Conservation (phyloP, 192 early-diverging fungal species). For the Dissophora globulifera region DNA sequence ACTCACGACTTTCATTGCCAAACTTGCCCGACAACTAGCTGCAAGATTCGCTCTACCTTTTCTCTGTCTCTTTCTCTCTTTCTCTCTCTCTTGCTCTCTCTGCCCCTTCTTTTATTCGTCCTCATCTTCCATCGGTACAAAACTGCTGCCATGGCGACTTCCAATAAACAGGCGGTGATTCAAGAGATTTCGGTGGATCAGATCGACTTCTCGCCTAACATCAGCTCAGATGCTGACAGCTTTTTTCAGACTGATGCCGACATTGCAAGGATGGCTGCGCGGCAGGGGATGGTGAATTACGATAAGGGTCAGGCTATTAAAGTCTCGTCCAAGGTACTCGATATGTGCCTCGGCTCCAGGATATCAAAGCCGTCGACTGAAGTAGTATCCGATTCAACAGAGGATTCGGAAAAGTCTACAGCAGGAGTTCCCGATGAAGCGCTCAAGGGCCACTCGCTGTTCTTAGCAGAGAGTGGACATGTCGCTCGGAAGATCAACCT, state of each 20-base stretch:
- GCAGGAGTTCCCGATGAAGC: slow-evolving; percentile 44
- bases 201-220: slow-evolving; percentile 63
- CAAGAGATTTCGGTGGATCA: slow-evolving; percentile 46
- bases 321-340: slow-evolving; percentile 72
- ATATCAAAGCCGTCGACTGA: not conserved
- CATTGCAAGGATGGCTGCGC: slow-evolving; percentile 60
- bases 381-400: not conserved
- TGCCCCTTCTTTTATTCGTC: not conserved
- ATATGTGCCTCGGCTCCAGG: slow-evolving; percentile 45
- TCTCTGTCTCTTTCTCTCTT: too few species aligned
- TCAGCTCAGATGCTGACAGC: slow-evolving; percentile 63
- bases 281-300: slow-evolving; percentile 66
- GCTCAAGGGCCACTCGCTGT: slow-evolving; percentile 49
- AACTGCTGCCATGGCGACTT: not conserved
- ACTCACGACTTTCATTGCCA: too few species aligned
- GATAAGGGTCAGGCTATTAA: slow-evolving; percentile 69
- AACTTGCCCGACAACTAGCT: too few species aligned
- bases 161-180: not conserved
- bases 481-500: slow-evolving; percentile 74
- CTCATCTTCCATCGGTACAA: not conserved
- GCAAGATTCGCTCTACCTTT: too few species aligned
- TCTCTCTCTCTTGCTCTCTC: too few species aligned
- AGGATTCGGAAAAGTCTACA: not conserved
- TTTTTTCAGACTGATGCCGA: slow-evolving; percentile 85
- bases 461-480: slow-evolving; percentile 79